A percentile compares a stretch with the other conserved stretches of the same genome.
Evolutionary conservation across 768 basidiomycete genomes (phyloP).

Genomic region (Pholiota microspora): DNA sequence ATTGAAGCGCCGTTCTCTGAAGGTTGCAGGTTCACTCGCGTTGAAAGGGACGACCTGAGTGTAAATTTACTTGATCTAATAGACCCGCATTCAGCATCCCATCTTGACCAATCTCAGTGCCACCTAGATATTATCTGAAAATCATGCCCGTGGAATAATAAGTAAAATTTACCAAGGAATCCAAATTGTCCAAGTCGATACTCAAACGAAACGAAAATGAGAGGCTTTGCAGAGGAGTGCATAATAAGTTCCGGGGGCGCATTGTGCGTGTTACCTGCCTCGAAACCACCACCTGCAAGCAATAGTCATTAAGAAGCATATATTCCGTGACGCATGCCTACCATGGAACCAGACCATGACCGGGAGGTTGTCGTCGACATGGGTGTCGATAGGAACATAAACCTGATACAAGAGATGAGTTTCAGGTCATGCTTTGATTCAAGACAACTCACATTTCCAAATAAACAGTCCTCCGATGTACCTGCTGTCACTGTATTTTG

Average conservation of each 20-base stretch:
- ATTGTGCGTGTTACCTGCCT: slow-evolving; percentile 32
- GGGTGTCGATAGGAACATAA: slow-evolving; percentile 28
- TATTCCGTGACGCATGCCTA: slow-evolving; percentile 9
- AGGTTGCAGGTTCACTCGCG: background rate
- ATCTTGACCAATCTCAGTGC: slow-evolving; percentile 27
- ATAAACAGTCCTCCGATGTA: slow-evolving; percentile 41
- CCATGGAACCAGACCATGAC: slow-evolving; percentile 45
- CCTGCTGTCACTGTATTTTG: slow-evolving; percentile 26
- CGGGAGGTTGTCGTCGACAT: slow-evolving; percentile 24
- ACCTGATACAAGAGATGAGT: slow-evolving; percentile 22
- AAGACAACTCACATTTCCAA: slow-evolving; percentile 32
- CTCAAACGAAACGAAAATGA: slow-evolving; percentile 41
- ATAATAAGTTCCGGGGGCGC: slow-evolving; percentile 31
- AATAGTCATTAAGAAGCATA: background rate
- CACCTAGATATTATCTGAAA: slow-evolving; percentile 22
- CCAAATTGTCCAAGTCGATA: slow-evolving; percentile 42
- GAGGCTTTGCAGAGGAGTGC: slow-evolving; percentile 26
- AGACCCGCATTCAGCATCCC: slow-evolving; percentile 38
- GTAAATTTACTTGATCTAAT: slow-evolving; percentile 33
- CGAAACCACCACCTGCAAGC: slow-evolving; percentile 38
- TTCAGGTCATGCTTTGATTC: too few relatives aligned
- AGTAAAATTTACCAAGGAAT: slow-evolving; percentile 32
- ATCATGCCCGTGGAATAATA: background rate
- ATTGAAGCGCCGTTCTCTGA: slow-evolving; percentile 34
- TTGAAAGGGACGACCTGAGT: background rate